These are phyloP conservation scores for Suhomyces terraborum DNA, from an alignment of 1,139 yeast species.

Conservation along the genomic window DNA sequence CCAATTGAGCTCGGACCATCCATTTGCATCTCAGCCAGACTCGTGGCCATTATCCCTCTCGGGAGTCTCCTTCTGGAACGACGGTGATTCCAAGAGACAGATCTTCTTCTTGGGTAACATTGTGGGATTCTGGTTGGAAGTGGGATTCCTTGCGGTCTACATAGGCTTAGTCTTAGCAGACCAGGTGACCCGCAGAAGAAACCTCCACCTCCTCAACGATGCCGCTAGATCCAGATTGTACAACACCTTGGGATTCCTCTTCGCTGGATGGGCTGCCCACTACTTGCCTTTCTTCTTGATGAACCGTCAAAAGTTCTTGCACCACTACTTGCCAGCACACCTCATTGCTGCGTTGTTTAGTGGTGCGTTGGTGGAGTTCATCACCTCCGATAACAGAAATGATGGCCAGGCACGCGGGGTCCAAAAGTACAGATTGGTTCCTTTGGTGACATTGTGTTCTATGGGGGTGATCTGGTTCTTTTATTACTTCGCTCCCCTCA, in stretches of 20 bases:
- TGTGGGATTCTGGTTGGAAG: constrained; percentile 90
- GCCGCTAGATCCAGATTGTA: constrained; percentile 73
- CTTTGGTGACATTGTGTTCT: constrained; percentile 44
- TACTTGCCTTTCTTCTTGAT: constrained; percentile 88
- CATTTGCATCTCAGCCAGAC: constrained; percentile 92
- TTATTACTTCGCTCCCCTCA: constrained; percentile 76
- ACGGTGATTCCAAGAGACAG: constrained; percentile 62
- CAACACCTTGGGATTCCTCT: constrained; percentile 80
- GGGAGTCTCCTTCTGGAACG: constrained; percentile 97
- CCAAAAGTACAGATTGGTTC: constrained; percentile 28
- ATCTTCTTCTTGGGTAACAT: constrained; percentile 89
- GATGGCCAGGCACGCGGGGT: constrained; percentile 22
- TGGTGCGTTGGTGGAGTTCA: constrained; percentile 80
- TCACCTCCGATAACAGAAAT: constrained; percentile 63
- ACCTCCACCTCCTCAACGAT: constrained; percentile 56
- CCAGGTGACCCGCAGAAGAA: constrained; percentile 75
- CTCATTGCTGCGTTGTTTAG: constrained; percentile 81
- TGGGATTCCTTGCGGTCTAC: constrained; percentile 64
- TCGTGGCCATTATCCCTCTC: constrained; percentile 91
- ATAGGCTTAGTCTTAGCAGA: constrained; percentile 69
- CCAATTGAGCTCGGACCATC: constrained; percentile 83
- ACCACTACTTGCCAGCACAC: constrained; percentile 96
- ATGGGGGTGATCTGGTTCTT: constrained; percentile 62
- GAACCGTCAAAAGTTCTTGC: constrained; percentile 92
- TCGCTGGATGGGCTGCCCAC: constrained; percentile 85